Base-by-base conservation (phyloP, 371 early-diverging fungal genomes). In the Entomophthora muscae region DNA sequence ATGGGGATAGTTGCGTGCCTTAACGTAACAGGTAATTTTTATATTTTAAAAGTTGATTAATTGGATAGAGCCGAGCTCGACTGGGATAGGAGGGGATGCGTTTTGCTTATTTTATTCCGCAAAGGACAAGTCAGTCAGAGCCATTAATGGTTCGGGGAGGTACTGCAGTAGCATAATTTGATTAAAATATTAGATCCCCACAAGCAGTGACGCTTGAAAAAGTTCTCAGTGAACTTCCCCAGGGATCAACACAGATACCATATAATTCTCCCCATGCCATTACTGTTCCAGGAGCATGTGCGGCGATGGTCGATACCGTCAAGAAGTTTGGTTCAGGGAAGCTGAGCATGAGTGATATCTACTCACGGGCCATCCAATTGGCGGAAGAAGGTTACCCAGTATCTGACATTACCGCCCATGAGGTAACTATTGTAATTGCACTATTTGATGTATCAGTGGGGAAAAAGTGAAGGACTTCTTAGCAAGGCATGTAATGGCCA, bases 51-150 rank as follows among this genome's bases (percentile, higher is more conserved):
- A 51, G 27, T 23, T 13, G 27, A 23, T 57, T 56, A 22, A 57
- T 57, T 60, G 0, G 32, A 31, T 23, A 78, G 89, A 93, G 71
- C 90, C 94, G 5, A 76, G 81, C 33, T 86, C 88, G 0, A 90
- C 92, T 21, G 95, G 95, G 10, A 82, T 93, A 64, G 95, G 95
- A 52, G 95, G 95, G 51, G 95, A 93, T 68, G 84, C 83, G 52
- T 95, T 95, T 70, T 83, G 88, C 65, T 75, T 95, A 17, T 87
- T 82, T 67, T 89, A 85, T 70, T 77, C 83, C 65, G 81, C 83
- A 32, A 83, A 77, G 57, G 68, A 71, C 5, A 74, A 75, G 30
- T 71, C 67, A 0, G 85, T 88, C 21, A 68, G 71, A 32, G 86
- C 78, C 0, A 66, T 85, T 17, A 90, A 90, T 71, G 90, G 85